phyloP scores from a whole-genome alignment of 148 eudicot genomes.

The Agrostemma githago region DNA sequence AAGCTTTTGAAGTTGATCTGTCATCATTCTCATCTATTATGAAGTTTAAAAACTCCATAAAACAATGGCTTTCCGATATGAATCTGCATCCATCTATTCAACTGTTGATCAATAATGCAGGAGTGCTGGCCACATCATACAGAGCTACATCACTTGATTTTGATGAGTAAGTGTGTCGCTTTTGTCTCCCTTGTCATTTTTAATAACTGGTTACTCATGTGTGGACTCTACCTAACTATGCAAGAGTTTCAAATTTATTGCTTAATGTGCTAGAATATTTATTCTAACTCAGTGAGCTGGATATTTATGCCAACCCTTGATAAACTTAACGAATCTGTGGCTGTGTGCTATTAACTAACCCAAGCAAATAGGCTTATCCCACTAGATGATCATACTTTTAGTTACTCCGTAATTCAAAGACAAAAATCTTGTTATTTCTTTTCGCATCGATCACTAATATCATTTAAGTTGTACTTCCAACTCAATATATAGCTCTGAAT shows the following conservation, averaged over 20 bases:
- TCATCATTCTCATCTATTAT: slow-evolving; percentile 72
- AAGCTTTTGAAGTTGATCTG: slow-evolving; percentile 72
- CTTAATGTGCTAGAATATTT: neutral
- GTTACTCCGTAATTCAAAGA: neutral
- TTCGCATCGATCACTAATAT: neutral
- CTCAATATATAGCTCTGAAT: neutral
- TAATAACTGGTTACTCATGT: neutral
- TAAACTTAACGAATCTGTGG: neutral
- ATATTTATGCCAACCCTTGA: neutral
- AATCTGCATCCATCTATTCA: slow-evolving; percentile 81
- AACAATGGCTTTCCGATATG: slow-evolving; percentile 64
- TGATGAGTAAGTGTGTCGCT: slow-evolving; percentile 55
- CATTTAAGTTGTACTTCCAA: neutral
- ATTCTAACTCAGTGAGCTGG: neutral
- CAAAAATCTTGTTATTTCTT: neutral
- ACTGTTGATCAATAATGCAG: slow-evolving; percentile 89
- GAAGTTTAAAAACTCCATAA: slow-evolving; percentile 52
- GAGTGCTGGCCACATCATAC: slow-evolving; percentile 68
- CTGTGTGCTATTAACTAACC: neutral
- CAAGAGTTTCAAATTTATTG: neutral
- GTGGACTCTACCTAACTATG: neutral
- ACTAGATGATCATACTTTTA: neutral
- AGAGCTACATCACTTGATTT: slow-evolving; percentile 59
- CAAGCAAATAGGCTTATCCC: neutral
- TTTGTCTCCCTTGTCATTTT: neutral